Evolutionary conservation across 352 stramenopile genomes (phyloP), one percentile per base, ranked within the genome.

Genomic region (Phytopythium delawarense): DNA sequence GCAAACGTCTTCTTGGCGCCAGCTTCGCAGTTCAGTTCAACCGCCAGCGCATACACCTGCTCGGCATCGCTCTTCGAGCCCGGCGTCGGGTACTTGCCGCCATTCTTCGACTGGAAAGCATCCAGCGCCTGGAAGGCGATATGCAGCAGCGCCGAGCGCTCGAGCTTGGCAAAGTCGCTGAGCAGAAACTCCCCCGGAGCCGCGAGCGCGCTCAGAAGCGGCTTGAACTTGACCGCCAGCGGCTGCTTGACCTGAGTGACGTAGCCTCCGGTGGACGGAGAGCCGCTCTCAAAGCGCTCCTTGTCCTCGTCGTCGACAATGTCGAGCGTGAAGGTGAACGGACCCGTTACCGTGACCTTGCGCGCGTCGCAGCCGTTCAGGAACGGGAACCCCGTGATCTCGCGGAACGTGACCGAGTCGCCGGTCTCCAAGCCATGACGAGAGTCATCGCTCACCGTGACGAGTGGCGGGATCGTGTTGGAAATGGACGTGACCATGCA

Each of bases 401-500:
- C 96, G 30, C 92, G 92, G 75, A 99, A 99, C 2, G 86, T 98
- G 7, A 99, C 96, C 7, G 91, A 81, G 79, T 99, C 97, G 20
- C 97, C 97, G 0, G 94, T 98, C 71, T 99, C 95, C 3, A 99
- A 79, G 58, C 96, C 91, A 75, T 99, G 97, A 57, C 97, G 90
- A 45, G 96, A 84, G 69, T 99, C 98, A 65, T 99, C 97, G 59
- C 97, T 91, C n/a, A 99, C 95, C 18, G 98, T 99, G 32, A 99
- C 87, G 30, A 99, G 71, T 18, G 86, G 79, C 15, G 78, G 80
- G n/a, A 66, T 66, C 7, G 70, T 79, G 61, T 92, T 88, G 8
- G 96, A 91, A 53, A 99, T 93, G 8, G 89, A 97, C 58, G 97
- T 85, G 45, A 99, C 87, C 75, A 99, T 93, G 63, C 84, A 97